Conservation (phyloP, 495 filamentous ascomycete genomes). For the Apodospora peruviana region DNA sequence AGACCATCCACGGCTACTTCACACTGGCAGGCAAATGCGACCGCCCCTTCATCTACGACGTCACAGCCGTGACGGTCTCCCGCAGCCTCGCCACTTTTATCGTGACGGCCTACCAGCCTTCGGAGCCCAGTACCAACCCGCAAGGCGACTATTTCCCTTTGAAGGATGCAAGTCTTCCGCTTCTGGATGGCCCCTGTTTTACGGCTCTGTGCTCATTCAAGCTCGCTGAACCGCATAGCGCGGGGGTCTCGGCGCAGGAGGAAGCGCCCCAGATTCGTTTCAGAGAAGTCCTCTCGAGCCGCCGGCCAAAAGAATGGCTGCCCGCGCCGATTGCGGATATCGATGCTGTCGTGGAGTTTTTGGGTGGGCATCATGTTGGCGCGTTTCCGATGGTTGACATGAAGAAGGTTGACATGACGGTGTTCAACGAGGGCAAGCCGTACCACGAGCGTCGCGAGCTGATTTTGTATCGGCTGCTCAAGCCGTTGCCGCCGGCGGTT, state of each 20-base stretch:
- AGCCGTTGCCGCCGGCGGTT: constrained; percentile 25
- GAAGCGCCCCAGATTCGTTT: constrained; percentile 31
- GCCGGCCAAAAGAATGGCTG: constrained; percentile 31
- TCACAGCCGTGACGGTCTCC: constrained; percentile 50
- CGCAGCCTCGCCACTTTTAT: constrained; percentile 52
- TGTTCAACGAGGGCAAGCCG: constrained; percentile 45
- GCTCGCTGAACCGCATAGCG: constrained; percentile 23
- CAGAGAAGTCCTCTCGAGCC: constrained; percentile 24
- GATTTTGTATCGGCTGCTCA: constrained; percentile 50
- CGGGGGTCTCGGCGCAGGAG: constrained; percentile 29
- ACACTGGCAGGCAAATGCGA: constrained; percentile 47
- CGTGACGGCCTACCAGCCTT: constrained; percentile 52
- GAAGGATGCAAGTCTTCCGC: constrained; percentile 28
- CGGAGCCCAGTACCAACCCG: constrained; percentile 25
- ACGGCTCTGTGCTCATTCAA: constrained; percentile 60
- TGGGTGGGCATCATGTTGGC: constrained; percentile 25
- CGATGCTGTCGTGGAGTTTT: constrained; percentile 14
- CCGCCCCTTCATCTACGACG: constrained; percentile 56
- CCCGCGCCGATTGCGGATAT: constrained; percentile 40
- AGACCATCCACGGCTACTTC: constrained; percentile 67
- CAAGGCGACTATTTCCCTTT: constrained; percentile 25
- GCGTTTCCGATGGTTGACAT: constrained; percentile 56
- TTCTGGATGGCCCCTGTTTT: constrained; percentile 53
- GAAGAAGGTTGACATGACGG: constrained; percentile 57
- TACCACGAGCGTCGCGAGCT: constrained; percentile 56